Evolutionary conservation across 2,329 filamentous ascomycete species (phyloP).

Genomic region (Chaetoscypha palmicola): DNA sequence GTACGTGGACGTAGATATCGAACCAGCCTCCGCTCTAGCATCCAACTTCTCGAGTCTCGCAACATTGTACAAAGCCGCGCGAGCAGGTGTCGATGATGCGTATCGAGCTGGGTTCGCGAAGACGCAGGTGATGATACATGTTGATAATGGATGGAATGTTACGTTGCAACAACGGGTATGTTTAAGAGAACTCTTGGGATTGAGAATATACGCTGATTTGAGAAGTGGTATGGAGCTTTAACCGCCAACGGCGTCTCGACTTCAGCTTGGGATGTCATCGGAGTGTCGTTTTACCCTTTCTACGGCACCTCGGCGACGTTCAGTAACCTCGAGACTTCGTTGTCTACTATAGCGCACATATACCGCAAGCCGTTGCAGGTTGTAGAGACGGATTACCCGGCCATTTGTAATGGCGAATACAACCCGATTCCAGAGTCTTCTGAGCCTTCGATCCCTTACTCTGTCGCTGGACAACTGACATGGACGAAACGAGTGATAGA

Average conservation of each 20-base stretch:
- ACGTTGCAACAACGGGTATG: conserved; percentile 43
- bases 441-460: conserved; percentile 50
- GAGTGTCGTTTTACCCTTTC: conserved; percentile 67
- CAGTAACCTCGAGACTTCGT: conserved; percentile 43
- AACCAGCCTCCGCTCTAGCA: conserved; percentile 28
- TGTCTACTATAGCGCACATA: conserved; percentile 50
- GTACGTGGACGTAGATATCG: conserved; percentile 37
- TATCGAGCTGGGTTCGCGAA: conserved; percentile 37
- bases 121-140: conserved; percentile 65
- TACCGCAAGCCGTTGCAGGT: conserved; percentile 62
- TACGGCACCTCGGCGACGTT: conserved; percentile 56
- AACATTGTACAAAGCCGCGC: conserved; percentile 50
- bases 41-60: conserved; percentile 52
- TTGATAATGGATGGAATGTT: conserved; percentile 68
- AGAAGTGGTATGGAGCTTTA: conserved; percentile 51
- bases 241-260: conserved; percentile 47
- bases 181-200: too few species aligned
- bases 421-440: conserved; percentile 28
- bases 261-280: conserved; percentile 62
- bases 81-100: conserved; percentile 57
- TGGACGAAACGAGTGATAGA: conserved; percentile 54
- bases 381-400: conserved; percentile 66
- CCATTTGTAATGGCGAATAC: conserved; percentile 51
- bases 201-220: too few species aligned
- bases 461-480: conserved; percentile 51